A percentile compares a stretch with the other conserved stretches of the same genome.
Conservation (phyloP, 2,329 filamentous ascomycete species). For the Pseudonectria buxi region DNA sequence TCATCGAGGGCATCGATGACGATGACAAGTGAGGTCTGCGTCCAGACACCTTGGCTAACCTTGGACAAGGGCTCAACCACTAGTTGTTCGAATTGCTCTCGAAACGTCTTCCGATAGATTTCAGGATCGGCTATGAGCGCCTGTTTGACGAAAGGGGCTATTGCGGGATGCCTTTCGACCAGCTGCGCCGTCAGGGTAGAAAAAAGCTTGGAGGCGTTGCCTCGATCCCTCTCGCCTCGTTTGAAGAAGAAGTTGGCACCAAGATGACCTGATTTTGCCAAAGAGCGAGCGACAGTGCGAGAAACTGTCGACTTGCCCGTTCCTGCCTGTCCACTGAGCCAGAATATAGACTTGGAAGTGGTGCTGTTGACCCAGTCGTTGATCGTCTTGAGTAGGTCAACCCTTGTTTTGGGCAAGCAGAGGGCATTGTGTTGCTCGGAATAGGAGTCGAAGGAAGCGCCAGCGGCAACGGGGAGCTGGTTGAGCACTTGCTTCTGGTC, state of each 20-base stretch:
- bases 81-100: conserved; percentile 33
- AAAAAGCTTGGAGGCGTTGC: conserved; percentile 30
- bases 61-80: conserved; percentile 26
- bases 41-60: not conserved
- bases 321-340: conserved; percentile 32
- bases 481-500: no score
- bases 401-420: conserved; percentile 25
- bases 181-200: conserved; percentile 33
- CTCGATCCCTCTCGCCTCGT: conserved; percentile 31
- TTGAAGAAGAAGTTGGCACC: conserved; percentile 40
- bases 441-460: conserved; percentile 26
- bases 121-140: conserved; percentile 25
- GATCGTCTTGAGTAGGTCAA: conserved; percentile 25
- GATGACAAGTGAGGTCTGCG: conserved; percentile 14
- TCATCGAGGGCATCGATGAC: conserved; percentile 29
- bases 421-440: conserved; percentile 23
- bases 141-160: conserved; percentile 18
- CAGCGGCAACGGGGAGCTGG: conserved; percentile 9
- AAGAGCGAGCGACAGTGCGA: conserved; percentile 25
- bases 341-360: conserved; percentile 23
- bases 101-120: conserved; percentile 20
- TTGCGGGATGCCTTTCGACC: conserved; percentile 14
- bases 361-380: conserved; percentile 20
- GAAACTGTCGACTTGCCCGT: conserved; percentile 35
- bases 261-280: conserved; percentile 10